Base-by-base conservation (phyloP, 345 rosid species). In the Orychophragmus violaceus region DNA sequence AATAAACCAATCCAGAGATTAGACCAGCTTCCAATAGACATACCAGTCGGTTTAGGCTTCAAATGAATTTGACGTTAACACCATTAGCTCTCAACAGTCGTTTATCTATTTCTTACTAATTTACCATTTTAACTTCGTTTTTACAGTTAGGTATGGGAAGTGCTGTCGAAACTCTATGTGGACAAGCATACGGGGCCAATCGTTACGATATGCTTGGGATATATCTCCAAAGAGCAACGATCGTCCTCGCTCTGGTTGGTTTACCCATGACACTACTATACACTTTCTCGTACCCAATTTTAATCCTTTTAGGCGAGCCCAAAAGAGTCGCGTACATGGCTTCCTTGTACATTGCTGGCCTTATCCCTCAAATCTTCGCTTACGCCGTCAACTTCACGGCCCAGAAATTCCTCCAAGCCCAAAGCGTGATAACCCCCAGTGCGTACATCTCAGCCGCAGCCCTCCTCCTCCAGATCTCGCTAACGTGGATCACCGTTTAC, bases 161-260 rank as follows among this genome's bases (percentile, higher is more conserved):
- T 46, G 97, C 97, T 0, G 93, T 86, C 14, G 95, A 88, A 59
- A 90, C 97, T 0, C 70, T 90, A 9, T 88, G 97, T 18, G 95
- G 95, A 8, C 97, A 90, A 78, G 95, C 95, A 0, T 85, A 81
- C 16, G 97, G 95, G 0, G 89, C 88, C 2, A 64, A 61, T 2
- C 73, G 77, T 2, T 76, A 77, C 12, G 87, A 80, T 14, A 83
- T 85, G 91, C 76, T 91, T 21, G 97, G 97, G 0, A 65, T 83
- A 18, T 91, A 91, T 74, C 83, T 91, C 3, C 96, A 88, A 63
- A 77, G 93, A 78, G 84, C 97, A 52, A 83, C 83, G 0, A 39
- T 91, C 6, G 87, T 91, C 17, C 83, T 91, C 1, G 44, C 56
- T 22, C 30, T 80, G 19, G 83, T 87, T 1, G 96, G 87, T 0